Base-by-base conservation (phyloP, 176 grass and related monocot species). In the Aegilops bicornis region DNA sequence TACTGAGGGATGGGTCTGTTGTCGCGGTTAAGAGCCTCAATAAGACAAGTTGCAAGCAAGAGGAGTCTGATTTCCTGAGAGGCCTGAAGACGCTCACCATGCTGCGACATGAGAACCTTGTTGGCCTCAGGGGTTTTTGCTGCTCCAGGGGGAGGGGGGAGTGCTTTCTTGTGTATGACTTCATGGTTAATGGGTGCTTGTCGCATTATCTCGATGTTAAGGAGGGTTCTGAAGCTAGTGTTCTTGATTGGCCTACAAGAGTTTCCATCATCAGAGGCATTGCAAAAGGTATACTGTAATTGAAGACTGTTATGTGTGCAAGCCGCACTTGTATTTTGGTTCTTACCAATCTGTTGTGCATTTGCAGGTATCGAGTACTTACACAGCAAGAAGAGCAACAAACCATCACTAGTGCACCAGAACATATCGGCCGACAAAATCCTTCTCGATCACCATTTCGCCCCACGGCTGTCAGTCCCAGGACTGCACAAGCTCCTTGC, bases 1-100 rank as follows among this genome's bases (percentile, higher is more conserved):
- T 99, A 20, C 87, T 99, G 11, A 83, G 94, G 25, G 94, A 99
- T 77, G 97, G 94, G 10, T 88, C 86, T 25, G 67, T 85, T 59
- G 97, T 96, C 15, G 90, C 90, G 47, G 90, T 99, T 17, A 95
- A 94, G 63, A 99, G 92, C 83, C 93, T 99, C 22, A 96, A 91
- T 56, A 96, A 95, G 80, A 94, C 92, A 39, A 99, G 97, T 73
- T 99, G 97, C 86, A 99, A 99, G 79, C 88, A 95, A 62, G 97
- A 99, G 82, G 97, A 99, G 58, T 83, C 94, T 1, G 92, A 99
- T 79, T 96, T 99, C 80, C 83, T 99, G 87, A 92, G 91, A 77
- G 97, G 97, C 0, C 47, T 99, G 40, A 99, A 99, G 83, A 89
- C 92, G 33, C 81, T 99, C 40, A 94, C 89, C 17, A 29, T 93